Base-by-base conservation (phyloP, 2,329 filamentous ascomycete genomes). In the Endoconidiophora polonica region DNA sequence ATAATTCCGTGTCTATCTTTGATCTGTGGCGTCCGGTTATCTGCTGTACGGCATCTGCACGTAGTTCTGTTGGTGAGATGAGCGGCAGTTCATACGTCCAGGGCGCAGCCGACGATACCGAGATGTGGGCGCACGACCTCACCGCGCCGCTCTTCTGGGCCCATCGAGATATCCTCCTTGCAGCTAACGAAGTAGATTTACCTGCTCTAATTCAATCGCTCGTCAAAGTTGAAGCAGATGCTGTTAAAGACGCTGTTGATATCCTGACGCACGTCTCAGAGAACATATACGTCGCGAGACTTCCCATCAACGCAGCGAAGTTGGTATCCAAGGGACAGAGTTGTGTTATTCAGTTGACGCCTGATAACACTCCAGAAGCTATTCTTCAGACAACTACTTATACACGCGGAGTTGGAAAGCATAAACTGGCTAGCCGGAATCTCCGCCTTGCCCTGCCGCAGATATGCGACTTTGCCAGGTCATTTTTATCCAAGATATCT, bases 81-180 rank as follows among this genome's bases (percentile, higher is more conserved):
- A 69, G 69, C 2, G 82, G 79, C 20, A 36, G 18, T 9, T 46
- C 43, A 7, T 98, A 98, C 60, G 82, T 98, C 53, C 91, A 96
- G 65, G 91, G 91, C 46, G 90, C 90, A 0, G 91, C 83, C 2
- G 91, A 98, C 63, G 91, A 98, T 62, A 86, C 83, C 10, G 91
- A 98, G 68, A 86, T 85, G 57, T 98, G 91, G 91, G 82, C 87
- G 1, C 68, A 75, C 48, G 86, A 86, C 0, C 72, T 96, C 14
- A 91, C 84, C 0, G 77, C 90, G 0, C 62, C 68, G 0, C 55
- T 90, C 0, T 98, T 94, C 65, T 98, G 91, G 91, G 64, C 63
- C 2, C 70, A 94, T 57, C 68, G 67, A 40, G 67, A 74, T 0
- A 38, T 60, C 4, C 67, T 96, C 9, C 66, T 93, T 18, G 62